Conservation (phyloP, 768 basidiomycete species). For the Sporobolomyces pararoseus region DNA sequence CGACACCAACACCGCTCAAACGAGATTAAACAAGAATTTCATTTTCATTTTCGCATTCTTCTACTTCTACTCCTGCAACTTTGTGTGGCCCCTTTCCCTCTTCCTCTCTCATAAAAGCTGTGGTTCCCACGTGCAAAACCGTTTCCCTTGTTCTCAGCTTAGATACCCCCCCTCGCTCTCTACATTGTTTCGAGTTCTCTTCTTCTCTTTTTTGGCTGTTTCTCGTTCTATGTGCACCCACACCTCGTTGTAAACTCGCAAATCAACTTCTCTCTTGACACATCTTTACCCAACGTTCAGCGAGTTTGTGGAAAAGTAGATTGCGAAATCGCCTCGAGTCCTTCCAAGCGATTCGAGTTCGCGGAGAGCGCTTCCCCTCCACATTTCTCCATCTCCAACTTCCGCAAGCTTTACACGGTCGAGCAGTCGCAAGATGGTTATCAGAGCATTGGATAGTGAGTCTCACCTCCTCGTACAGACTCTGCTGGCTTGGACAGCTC, state of each 20-base stretch:
- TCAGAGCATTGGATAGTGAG: slow-evolving; percentile 27
- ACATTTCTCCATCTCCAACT: too few species aligned
- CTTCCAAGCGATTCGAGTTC: too few species aligned
- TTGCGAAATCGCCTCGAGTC: too few species aligned
- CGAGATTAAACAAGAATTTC: not conserved
- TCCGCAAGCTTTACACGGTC: too few species aligned
- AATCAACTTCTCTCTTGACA: too few species aligned
- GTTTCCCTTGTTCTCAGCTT: not conserved
- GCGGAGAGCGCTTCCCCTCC: not conserved
- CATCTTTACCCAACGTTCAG: too few species aligned
- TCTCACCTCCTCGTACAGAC: not conserved
- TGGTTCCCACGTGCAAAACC: not conserved
- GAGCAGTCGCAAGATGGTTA: slow-evolving; percentile 7
- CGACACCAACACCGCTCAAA: slow-evolving; percentile 2
- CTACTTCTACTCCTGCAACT: not conserved
- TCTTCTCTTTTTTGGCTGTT: not conserved
- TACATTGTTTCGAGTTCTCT: not conserved
- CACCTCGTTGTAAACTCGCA: too few species aligned
- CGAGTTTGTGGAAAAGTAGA: too few species aligned
- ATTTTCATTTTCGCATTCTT: not conserved
- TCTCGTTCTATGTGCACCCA: too few species aligned
- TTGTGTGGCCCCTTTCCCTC: not conserved
- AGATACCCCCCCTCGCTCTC: slow-evolving; percentile 2
- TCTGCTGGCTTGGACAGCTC: not conserved
- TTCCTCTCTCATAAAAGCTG: not conserved